These are phyloP conservation scores for Didymella arachidicola DNA, from an alignment of 2,329 filamentous ascomycete species.

Conservation along the genomic window DNA sequence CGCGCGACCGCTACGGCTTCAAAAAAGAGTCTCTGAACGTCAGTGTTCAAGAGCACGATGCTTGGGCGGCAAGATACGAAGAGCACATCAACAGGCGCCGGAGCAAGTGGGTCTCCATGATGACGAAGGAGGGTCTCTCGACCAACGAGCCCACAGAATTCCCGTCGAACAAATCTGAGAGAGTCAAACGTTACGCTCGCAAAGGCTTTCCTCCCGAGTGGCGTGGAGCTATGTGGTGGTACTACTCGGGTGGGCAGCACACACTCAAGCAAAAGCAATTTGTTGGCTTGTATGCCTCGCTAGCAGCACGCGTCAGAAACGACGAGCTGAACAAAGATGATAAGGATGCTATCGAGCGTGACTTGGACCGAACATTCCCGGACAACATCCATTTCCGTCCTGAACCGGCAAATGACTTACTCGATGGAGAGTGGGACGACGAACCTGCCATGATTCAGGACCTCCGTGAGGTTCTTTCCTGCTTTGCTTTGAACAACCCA, in stretches of 20 bases:
- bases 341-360: conserved; percentile 89
- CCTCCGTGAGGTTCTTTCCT: conserved; percentile 83
- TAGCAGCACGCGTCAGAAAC: conserved; percentile 72
- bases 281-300: conserved; percentile 73
- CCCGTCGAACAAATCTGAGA: conserved; percentile 75
- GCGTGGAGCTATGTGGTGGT: conserved; percentile 97
- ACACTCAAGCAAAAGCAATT: conserved; percentile 74
- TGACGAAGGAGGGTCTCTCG: conserved; percentile 78
- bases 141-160: conserved; percentile 78
- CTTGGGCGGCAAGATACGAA: conserved; percentile 78
- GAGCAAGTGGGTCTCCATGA: conserved; percentile 81
- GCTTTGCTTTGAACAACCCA: conserved; percentile 90
- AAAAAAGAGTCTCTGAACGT: conserved; percentile 86
- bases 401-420: conserved; percentile 44
- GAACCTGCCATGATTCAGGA: conserved; percentile 83
- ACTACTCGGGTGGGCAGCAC: conserved; percentile 86
- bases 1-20: conserved; percentile 88
- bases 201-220: conserved; percentile 95
- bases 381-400: conserved; percentile 93
- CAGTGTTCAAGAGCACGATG: conserved; percentile 77
- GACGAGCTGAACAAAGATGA: conserved; percentile 73
- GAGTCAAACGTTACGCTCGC: conserved; percentile 87
- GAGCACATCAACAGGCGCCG: conserved; percentile 76
- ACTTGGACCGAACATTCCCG: conserved; percentile 91
- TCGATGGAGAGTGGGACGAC: conserved; percentile 44